A percentile compares a stretch with the other conserved stretches of the same genome.
Conservation (phyloP, 257 asterid genomes). For the Solanum ahanhuiri region DNA sequence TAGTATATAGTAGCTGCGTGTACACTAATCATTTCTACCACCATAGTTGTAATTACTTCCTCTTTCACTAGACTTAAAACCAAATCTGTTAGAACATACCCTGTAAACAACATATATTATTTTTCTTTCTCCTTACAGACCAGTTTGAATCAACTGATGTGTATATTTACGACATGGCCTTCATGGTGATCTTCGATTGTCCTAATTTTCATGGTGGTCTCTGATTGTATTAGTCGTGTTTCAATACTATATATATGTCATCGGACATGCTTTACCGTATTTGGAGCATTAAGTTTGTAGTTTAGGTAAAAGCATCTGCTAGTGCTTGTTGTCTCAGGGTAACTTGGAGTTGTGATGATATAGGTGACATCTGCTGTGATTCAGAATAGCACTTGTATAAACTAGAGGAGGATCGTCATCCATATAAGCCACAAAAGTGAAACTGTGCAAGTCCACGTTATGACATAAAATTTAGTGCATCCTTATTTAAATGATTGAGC, state of each 20-base stretch:
- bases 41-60: conserved; percentile 6
- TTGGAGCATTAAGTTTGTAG: background rate
- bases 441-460: background rate
- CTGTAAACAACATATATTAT: background rate
- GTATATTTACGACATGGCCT: background rate
- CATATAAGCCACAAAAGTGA: background rate
- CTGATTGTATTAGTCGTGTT: background rate
- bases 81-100: background rate
- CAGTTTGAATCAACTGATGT: background rate
- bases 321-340: background rate
- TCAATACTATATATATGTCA: background rate
- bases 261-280: background rate
- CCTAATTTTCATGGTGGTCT: background rate
- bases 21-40: conserved; percentile 22
- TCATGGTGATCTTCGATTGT: background rate
- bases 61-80: background rate
- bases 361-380: background rate
- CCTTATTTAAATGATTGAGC: background rate
- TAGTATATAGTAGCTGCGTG: background rate
- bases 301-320: background rate
- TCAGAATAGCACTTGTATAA: background rate
- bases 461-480: background rate
- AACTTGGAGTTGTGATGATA: background rate
- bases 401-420: background rate
- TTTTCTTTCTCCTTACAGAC: background rate